A percentile compares a stretch with the other conserved stretches of the same genome.
phyloP scores from a whole-genome alignment of 208 protist genomes.

The Trypanosoma congolense region DNA sequence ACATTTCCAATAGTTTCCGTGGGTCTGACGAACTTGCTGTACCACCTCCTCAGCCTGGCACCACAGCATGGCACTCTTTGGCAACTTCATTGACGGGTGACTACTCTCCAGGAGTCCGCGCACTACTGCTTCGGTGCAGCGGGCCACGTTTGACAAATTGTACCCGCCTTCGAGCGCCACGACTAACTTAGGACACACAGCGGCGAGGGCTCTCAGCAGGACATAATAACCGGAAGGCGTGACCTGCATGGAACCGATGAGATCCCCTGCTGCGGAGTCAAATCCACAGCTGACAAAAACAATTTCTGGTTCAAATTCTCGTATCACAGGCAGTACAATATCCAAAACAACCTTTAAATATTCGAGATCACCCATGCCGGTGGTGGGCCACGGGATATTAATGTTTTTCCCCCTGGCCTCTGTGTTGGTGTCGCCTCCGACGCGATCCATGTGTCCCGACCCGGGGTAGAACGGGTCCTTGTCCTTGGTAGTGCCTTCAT shows the following conservation, averaged over 20 bases:
- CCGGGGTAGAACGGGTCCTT: conserved; percentile 88
- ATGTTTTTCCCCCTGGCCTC: conserved; percentile 86
- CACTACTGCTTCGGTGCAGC: conserved; percentile 75
- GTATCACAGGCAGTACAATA: conserved; percentile 87
- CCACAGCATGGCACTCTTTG: conserved; percentile 51
- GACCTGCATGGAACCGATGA: conserved; percentile 87
- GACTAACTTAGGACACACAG: conserved; percentile 52
- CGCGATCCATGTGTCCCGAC: conserved; percentile 69
- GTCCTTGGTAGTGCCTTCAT: conserved; percentile 3
- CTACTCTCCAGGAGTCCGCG: conserved; percentile 60
- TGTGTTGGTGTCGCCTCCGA: conserved; percentile 44
- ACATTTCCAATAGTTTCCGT: conserved; percentile 32
- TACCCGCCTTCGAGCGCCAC: conserved; percentile 90
- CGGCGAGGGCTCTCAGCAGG: conserved; percentile 61
- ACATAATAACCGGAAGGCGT: conserved; percentile 71
- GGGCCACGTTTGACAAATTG: conserved; percentile 75
- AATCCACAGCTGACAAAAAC: conserved; percentile 95
- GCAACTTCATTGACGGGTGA: conserved; percentile 20
- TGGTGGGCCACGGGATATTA: conserved; percentile 91
- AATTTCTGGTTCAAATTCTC: conserved; percentile 89
- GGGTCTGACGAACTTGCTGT: conserved; percentile 27
- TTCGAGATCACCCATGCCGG: conserved; percentile 89
- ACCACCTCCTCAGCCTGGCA: conserved; percentile 38
- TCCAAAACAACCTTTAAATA: conserved; percentile 91
- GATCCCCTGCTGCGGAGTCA: conserved; percentile 91